These are phyloP conservation scores for Vitrella brassicaformis DNA, from an alignment of 73 alveolate genomes.

Conservation along the genomic window DNA sequence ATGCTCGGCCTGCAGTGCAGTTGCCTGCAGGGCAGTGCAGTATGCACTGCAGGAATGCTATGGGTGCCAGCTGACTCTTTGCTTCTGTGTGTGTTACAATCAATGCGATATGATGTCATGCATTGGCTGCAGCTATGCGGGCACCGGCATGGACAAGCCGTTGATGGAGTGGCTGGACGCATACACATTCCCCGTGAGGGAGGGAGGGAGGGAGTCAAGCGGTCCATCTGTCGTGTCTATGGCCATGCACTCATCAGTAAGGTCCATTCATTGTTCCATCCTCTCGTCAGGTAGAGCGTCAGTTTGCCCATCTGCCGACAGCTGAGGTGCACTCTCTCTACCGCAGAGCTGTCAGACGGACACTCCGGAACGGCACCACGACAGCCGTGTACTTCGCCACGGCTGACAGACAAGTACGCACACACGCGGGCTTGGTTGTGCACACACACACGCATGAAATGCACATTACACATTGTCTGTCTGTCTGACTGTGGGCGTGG, in stretches of 20 bases:
- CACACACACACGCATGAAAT: background rate
- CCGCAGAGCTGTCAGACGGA: background rate
- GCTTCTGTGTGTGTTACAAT: background rate
- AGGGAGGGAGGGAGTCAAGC: constrained; percentile 1
- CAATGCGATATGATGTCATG: background rate
- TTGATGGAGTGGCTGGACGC: constrained; percentile 6
- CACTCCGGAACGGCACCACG: constrained; percentile 8
- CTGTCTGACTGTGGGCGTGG: constrained; percentile 9
- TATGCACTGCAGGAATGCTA: no score
- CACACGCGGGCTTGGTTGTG: background rate
- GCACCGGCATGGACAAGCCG: constrained; percentile 28
- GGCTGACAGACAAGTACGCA: background rate
- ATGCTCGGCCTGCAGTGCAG: no score
- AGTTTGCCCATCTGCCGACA: background rate
- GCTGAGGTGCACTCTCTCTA: background rate
- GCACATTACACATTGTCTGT: background rate
- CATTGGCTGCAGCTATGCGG: constrained; percentile 15
- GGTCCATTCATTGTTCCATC: background rate
- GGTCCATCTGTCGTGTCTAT: constrained; percentile 9
- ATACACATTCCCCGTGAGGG: background rate
- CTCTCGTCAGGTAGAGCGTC: background rate
- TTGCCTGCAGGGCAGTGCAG: no score
- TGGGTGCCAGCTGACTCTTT: background rate
- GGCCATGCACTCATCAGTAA: background rate
- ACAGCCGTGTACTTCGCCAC: constrained; percentile 7